Evolutionary conservation across 345 rosid genomes (phyloP), one percentile per base, ranked within the genome.

Genomic region (Erucastrum elatum): DNA sequence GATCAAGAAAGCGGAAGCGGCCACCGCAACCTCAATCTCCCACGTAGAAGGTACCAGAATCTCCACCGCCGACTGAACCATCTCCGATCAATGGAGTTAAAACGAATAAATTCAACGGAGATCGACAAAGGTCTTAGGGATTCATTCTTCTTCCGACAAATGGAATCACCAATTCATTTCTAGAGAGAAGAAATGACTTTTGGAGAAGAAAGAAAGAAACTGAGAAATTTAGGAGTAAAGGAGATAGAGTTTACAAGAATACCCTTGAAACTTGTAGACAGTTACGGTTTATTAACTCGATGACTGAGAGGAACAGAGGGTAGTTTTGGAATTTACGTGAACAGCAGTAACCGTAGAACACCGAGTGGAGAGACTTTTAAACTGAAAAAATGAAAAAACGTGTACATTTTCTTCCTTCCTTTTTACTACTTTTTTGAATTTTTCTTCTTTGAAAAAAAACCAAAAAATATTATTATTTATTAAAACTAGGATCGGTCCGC

Each of bases 41-140:
- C 98, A 94, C 88, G 87, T 81, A 3, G 98, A 91, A 44, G 96
- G 99, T 55, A 92, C 65, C 81, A 94, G 81, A 66, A 87, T 75
- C 68, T 81, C 90, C 66, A 82, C 82, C 27, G 71, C 56, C 9
- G 51, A 74, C 76, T 62, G 78, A 75, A 80, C 83, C 83, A 81
- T 72, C 55, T 82, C 86, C 86, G 56, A 86, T 72, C 81, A 11
- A 29, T 21, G 2, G 75, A 64, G 75, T 21, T 21, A 21, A 21
- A 21, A 21, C 21, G 21, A 21, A 21, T 21, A 21, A 62, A 64
- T 26, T 15, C 27, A 5, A 3, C 33, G 34, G 39, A 37, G 66
- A 71, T 77, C 41, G n/a, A 10, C 1, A 60, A 60, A 70, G 39
- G 34, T 58, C 25, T 68, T 68, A 75, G 2, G 17, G 59, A 64